Evolutionary conservation across 75 land plant genomes (phyloP).

Genomic region (Selaginella moellendorffii): DNA sequence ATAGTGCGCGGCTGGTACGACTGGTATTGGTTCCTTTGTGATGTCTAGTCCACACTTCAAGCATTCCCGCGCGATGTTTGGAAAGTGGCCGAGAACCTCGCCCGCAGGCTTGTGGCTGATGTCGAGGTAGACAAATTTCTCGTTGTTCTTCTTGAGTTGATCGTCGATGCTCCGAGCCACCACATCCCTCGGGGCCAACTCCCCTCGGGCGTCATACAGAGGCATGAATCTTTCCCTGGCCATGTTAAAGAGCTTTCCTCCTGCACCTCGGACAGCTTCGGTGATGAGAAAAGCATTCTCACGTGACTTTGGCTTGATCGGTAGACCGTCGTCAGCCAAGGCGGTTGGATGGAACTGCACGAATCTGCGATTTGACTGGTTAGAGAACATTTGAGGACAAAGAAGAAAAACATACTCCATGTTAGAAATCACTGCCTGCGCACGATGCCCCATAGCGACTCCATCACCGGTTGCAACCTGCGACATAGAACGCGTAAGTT

Average conservation of each 20-base stretch:
- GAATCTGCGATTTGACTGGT: constrained; percentile 34
- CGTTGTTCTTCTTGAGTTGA: constrained; percentile 73
- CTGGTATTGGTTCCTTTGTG: constrained; percentile 76
- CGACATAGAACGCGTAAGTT: background rate
- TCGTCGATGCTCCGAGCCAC: constrained; percentile 97
- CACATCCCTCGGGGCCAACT: constrained; percentile 93
- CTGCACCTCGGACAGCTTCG: constrained; percentile 95
- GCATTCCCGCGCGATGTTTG: constrained; percentile 93
- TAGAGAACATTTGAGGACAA: background rate
- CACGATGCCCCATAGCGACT: constrained; percentile 93
- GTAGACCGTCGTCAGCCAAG: constrained; percentile 96
- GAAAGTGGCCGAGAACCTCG: constrained; percentile 77
- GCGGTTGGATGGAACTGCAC: constrained; percentile 99
- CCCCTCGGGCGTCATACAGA: constrained; percentile 71
- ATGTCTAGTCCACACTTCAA: constrained; percentile 77
- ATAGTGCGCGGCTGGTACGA: constrained; percentile 99
- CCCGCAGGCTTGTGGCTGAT: constrained; percentile 82
- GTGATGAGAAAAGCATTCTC: constrained; percentile 96
- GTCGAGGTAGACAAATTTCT: constrained; percentile 84
- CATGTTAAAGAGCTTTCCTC: constrained; percentile 87
- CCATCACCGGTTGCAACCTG: constrained; percentile 99
- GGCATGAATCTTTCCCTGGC: constrained; percentile 96
- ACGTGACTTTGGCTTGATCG: constrained; percentile 44
- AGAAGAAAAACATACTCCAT: constrained; percentile 65
- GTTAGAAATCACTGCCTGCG: constrained; percentile 88